Evolutionary conservation across 1,139 yeast species (phyloP).

Genomic region (Scheffersomyces cryptocercus): DNA sequence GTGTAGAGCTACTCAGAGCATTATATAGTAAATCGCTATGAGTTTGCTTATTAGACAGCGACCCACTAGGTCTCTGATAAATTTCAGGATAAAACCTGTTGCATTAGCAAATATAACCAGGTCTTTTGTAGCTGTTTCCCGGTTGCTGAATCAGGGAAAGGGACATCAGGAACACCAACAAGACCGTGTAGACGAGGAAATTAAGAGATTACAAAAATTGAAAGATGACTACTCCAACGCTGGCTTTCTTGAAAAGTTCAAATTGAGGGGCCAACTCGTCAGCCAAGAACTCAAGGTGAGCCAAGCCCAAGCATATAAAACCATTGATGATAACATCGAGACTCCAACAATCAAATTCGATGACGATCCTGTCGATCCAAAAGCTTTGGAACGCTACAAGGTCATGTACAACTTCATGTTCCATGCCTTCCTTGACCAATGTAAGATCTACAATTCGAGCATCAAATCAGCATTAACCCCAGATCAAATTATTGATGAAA

Average conservation of each 20-base stretch:
- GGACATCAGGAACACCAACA: conserved; percentile 2
- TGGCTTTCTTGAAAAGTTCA: conserved; percentile 27
- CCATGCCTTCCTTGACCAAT: conserved; percentile 27
- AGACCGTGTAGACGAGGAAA: conserved; percentile 19
- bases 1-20: too few relatives aligned
- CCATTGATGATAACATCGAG: conserved; percentile 15
- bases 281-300: conserved; percentile 28
- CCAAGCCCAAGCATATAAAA: conserved; percentile 21
- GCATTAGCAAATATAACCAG: neutral
- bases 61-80: conserved; percentile 1
- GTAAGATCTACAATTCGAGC: conserved; percentile 14
- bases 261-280: conserved; percentile 23
- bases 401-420: conserved; percentile 25
- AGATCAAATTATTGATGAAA: conserved; percentile 17
- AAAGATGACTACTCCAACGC: conserved; percentile 25
- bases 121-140: too few relatives aligned
- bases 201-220: conserved; percentile 19
- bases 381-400: conserved; percentile 17
- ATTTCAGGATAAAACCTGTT: neutral
- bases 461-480: conserved; percentile 18
- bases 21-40: neutral
- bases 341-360: conserved; percentile 22
- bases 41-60: neutral
- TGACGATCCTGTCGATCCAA: conserved; percentile 22
- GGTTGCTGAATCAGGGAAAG: neutral